A percentile compares a stretch with the other conserved stretches of the same genome.
These are phyloP conservation scores for Rhizophagus clarus DNA, from an alignment of 192 early-diverging fungal genomes.

Conservation along the genomic window DNA sequence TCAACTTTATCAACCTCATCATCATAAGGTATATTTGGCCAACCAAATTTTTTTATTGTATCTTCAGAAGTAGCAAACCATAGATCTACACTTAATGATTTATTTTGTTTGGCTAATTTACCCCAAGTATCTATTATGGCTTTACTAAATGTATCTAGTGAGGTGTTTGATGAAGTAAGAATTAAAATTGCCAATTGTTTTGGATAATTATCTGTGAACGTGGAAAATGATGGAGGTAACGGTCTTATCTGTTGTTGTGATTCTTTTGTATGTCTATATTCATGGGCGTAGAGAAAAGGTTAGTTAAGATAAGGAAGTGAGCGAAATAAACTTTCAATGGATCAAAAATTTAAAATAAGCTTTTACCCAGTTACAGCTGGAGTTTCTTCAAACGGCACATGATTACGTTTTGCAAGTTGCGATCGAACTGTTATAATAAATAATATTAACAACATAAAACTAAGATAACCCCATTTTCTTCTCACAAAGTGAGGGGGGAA, in stretches of 20 bases:
- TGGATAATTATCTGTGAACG: slow-evolving; percentile 24
- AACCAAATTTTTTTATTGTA: slow-evolving; percentile 20
- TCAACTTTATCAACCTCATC: background rate
- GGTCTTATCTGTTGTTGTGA: background rate
- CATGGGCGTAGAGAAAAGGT: background rate
- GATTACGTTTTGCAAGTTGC: background rate
- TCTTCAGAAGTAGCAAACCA: slow-evolving; percentile 21
- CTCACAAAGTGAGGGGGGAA: background rate
- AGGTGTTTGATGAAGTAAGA: background rate
- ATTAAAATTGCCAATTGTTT: slow-evolving; percentile 28
- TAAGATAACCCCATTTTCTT: slow-evolving; percentile 3
- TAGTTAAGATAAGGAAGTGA: background rate
- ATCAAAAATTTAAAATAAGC: background rate
- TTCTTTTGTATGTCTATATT: slow-evolving; percentile 8
- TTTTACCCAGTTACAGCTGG: slow-evolving; percentile 25
- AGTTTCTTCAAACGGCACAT: slow-evolving; percentile 19
- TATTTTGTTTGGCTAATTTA: slow-evolving; percentile 11
- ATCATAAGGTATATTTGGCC: slow-evolving; percentile 17
- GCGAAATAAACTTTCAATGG: background rate
- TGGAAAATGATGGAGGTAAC: background rate
- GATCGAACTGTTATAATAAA: background rate
- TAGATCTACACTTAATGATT: slow-evolving; percentile 25
- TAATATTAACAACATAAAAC: background rate
- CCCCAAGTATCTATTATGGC: slow-evolving; percentile 21
- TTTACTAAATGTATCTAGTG: slow-evolving; percentile 9